These are phyloP conservation scores for Hyaloscypha variabilis DNA, from an alignment of 495 filamentous ascomycete genomes.

Conservation along the genomic window DNA sequence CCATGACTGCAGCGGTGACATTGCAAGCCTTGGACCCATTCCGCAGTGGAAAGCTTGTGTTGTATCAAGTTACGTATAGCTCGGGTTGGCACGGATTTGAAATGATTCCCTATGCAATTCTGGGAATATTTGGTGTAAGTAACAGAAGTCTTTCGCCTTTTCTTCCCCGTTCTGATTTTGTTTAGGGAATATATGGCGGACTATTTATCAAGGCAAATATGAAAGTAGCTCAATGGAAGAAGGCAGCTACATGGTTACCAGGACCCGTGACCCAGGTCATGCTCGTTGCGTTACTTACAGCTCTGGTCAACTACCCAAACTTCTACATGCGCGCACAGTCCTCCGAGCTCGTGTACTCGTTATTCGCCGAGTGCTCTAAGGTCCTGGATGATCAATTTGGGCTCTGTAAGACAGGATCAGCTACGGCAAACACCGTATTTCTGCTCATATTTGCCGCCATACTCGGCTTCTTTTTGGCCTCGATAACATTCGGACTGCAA, in stretches of 20 bases:
- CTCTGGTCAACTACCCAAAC: conserved; percentile 92
- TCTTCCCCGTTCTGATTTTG: conserved; percentile 1
- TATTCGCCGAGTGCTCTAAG: conserved; percentile 88
- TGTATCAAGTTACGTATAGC: conserved; percentile 96
- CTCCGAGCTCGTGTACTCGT: conserved; percentile 86
- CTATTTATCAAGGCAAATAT: conserved; percentile 96
- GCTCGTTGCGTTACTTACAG: conserved; percentile 74
- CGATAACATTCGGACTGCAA: conserved; percentile 93
- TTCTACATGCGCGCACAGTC: conserved; percentile 92
- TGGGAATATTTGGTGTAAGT: conserved; percentile 77
- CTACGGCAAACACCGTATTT: conserved; percentile 72
- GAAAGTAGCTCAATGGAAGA: conserved; percentile 81
- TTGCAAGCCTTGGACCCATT: conserved; percentile 94
- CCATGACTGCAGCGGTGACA: conserved; percentile 95
- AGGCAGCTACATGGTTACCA: conserved; percentile 57
- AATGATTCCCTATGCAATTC: conserved; percentile 81
- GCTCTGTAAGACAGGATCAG: conserved; percentile 77
- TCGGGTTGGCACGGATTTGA: conserved; percentile 95
- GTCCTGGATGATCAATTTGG: conserved; percentile 80
- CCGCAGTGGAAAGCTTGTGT: conserved; percentile 90
- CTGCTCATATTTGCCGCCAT: conserved; percentile 78
- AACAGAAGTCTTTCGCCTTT: background rate
- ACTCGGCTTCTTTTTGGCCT: conserved; percentile 82
- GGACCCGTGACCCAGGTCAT: conserved; percentile 77
- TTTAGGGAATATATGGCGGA: conserved; percentile 80